A percentile compares a stretch with the other conserved stretches of the same genome.
phyloP scores from a whole-genome alignment of 2,329 filamentous ascomycete species.

The Penicillium sp. region DNA sequence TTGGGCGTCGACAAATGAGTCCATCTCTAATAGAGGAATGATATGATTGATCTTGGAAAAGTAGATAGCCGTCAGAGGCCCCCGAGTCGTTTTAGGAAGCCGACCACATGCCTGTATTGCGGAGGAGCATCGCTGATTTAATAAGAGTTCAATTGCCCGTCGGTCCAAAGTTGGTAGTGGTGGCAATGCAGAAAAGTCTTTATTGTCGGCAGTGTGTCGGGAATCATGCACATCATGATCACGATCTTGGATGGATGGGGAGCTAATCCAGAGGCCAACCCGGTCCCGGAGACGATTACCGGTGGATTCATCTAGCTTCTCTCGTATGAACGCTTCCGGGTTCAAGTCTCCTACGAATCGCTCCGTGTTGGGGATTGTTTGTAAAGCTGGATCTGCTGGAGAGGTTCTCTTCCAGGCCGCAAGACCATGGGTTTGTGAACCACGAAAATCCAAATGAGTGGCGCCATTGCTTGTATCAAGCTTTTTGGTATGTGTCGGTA shows the following conservation, averaged over 20 bases:
- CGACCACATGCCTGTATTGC: constrained; percentile 29
- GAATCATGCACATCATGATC: constrained; percentile 1
- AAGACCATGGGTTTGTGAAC: background rate
- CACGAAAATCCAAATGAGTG: background rate
- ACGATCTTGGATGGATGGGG: constrained; percentile 14
- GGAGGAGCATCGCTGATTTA: constrained; percentile 25
- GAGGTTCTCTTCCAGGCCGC: background rate
- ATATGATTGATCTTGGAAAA: constrained; percentile 40
- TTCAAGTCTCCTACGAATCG: constrained; percentile 44
- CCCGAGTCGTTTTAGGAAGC: constrained; percentile 34
- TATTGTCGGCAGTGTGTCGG: constrained; percentile 1
- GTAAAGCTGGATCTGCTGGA: constrained; percentile 7
- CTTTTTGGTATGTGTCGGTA: constrained; percentile 1
- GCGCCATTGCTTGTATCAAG: background rate
- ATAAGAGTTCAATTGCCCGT: constrained; percentile 14
- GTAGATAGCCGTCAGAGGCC: constrained; percentile 35
- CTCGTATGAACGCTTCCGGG: constrained; percentile 41
- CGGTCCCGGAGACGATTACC: constrained; percentile 29
- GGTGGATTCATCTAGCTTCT: constrained; percentile 27
- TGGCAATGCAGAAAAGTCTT: background rate
- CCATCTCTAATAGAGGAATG: constrained; percentile 37
- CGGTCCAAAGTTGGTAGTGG: constrained; percentile 1
- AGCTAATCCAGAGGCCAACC: constrained; percentile 36
- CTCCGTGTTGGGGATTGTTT: constrained; percentile 20
- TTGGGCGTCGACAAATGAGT: constrained; percentile 26